phyloP scores from a whole-genome alignment of 2,329 filamentous ascomycete species.

The Plectosphaerella cucumerina region DNA sequence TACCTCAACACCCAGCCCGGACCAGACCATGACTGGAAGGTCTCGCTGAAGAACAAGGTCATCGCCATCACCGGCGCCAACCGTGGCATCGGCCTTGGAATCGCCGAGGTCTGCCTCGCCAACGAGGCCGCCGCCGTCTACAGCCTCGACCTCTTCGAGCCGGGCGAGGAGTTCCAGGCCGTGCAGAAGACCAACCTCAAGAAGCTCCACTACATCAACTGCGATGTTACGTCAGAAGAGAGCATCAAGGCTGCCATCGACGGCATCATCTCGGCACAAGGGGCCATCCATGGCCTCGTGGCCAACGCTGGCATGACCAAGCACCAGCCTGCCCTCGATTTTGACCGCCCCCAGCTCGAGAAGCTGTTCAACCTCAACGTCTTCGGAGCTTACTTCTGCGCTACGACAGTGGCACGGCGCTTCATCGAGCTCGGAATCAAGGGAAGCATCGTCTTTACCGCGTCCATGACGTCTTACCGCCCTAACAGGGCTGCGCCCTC shows the following conservation, averaged over 20 bases:
- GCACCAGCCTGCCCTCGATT: slow-evolving; percentile 29
- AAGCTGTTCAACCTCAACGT: slow-evolving; percentile 36
- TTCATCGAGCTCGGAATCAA: slow-evolving; percentile 29
- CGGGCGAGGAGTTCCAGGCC: slow-evolving; percentile 15
- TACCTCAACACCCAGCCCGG: slow-evolving; percentile 27
- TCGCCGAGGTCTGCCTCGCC: slow-evolving; percentile 40
- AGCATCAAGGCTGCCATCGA: slow-evolving; percentile 35
- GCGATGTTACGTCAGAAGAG: slow-evolving; percentile 39
- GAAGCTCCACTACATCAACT: slow-evolving; percentile 39
- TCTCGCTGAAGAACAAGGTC: slow-evolving; percentile 30
- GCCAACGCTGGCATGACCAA: slow-evolving; percentile 8
- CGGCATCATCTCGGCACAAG: slow-evolving; percentile 28
- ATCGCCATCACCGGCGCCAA: slow-evolving; percentile 38
- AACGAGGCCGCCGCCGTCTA: slow-evolving; percentile 33
- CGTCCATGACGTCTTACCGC: slow-evolving; percentile 42
- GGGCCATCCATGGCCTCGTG: slow-evolving; percentile 32
- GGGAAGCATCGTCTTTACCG: slow-evolving; percentile 39
- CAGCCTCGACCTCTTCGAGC: slow-evolving; percentile 21
- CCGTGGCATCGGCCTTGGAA: slow-evolving; percentile 39
- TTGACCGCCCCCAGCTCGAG: slow-evolving; percentile 15
- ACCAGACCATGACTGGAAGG: slow-evolving; percentile 27
- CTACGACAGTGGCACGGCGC: slow-evolving; percentile 35
- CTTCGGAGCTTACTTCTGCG: slow-evolving; percentile 39
- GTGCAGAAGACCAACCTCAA: slow-evolving; percentile 32
- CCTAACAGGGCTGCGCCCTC: slow-evolving; percentile 46